Conservation (phyloP, 2,329 filamentous ascomycete species). For the Nothophoma quercina region DNA sequence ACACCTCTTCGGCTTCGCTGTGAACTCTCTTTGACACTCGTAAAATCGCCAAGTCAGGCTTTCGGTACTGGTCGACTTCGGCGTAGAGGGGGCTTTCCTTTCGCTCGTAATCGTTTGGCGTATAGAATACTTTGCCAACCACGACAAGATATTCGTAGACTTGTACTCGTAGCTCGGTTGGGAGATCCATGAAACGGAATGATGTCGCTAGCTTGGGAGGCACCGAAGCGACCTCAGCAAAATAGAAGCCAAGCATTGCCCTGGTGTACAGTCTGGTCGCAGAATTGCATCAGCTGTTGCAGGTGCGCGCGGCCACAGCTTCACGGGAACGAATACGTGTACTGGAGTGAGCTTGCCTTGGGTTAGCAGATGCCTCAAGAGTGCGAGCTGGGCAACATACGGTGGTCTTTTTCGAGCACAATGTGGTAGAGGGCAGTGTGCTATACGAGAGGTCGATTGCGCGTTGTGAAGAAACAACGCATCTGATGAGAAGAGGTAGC, state of each 20-base stretch:
- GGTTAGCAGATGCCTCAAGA: no score
- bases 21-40: not conserved
- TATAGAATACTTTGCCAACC: not conserved
- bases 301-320: no score
- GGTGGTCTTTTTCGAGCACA: no score
- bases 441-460: no score
- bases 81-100: not conserved
- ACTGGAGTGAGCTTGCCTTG: not conserved
- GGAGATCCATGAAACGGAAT: conserved; percentile 2
- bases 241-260: no score
- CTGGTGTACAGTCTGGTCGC: no score
- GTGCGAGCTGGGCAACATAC: no score
- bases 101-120: not conserved
- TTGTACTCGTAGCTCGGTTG: not conserved
- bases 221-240: no score
- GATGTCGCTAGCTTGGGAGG: not conserved
- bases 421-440: no score
- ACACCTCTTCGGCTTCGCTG: not conserved
- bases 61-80: not conserved
- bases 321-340: no score
- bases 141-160: not conserved
- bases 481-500: not conserved
- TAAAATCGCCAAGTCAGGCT: not conserved
- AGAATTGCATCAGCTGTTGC: not conserved
- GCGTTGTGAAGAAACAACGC: no score